phyloP scores from a whole-genome alignment of 306 rosid species.

The Cucumis sativus region Cucumber_9930_V3 NC_026658.2:3363001-3363500 shows the following conservation, averaged over 20 bases:
- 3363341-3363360: neutral
- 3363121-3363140: neutral
- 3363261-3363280: neutral
- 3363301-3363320: neutral
- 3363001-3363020: constrained; percentile 26
- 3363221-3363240: neutral
- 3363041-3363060: neutral
- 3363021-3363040: constrained; percentile 31
- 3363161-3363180: neutral
- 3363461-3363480: neutral
- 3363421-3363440: neutral
- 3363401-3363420: neutral
- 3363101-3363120: neutral
- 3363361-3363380: neutral
- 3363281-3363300: neutral
- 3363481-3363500: neutral
- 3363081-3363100: neutral
- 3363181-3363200: neutral
- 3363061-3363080: neutral
- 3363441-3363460: neutral
- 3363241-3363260: neutral
- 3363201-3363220: neutral
- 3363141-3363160: neutral
- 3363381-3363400: neutral
- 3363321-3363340: neutral